Base-by-base conservation (phyloP, 768 basidiomycete genomes). In the Pholiota microspora region DNA sequence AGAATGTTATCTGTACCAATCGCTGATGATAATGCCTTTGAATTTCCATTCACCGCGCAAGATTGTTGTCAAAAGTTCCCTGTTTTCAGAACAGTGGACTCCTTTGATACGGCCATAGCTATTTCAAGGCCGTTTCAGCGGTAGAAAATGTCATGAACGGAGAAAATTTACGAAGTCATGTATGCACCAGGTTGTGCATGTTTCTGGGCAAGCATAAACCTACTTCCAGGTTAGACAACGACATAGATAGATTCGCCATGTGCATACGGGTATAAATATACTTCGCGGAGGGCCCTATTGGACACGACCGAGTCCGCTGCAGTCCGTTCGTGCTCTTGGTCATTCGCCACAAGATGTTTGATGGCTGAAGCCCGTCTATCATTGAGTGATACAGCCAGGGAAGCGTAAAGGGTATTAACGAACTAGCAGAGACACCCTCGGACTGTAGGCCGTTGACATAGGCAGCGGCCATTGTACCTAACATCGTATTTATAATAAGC, bases 41-140 rank as follows among this genome's bases (percentile, higher is more conserved):
- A 86, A 88, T 29, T 78, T 76, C 89, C 89, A 91, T 63, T 92
- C 90, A 27, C 77, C 75, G 7, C 89, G 80, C n/a, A 91, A 73
- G 44, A 91, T 79, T 23, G 77, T 77, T 23, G 76, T 76, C 25
- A 92, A 67, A 27, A 92, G 74, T 36, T 71, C 66, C n/a, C 68
- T 72, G 61, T 82, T 88, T 68, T 92, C 89, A 4, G 85, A 82
- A 49, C 80, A 84, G 63, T 91, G 88, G 13, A 77, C 73, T 7
- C 87, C 88, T 56, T 87, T 83, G 58, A 92, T 74, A 49, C 86
- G 84, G 54, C 88, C 88, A 63, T 89, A 89, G 7, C 86, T 88
- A 56, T 46, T 29, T 25, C 24, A 42, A 29, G 34, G 15, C 29
- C 45, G 32, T 28, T 36, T 32, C 6, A 1, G 44, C 31, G 48